Evolutionary conservation across 192 early-diverging fungal species (phyloP).

Genomic region (Coemansia sp.): DNA sequence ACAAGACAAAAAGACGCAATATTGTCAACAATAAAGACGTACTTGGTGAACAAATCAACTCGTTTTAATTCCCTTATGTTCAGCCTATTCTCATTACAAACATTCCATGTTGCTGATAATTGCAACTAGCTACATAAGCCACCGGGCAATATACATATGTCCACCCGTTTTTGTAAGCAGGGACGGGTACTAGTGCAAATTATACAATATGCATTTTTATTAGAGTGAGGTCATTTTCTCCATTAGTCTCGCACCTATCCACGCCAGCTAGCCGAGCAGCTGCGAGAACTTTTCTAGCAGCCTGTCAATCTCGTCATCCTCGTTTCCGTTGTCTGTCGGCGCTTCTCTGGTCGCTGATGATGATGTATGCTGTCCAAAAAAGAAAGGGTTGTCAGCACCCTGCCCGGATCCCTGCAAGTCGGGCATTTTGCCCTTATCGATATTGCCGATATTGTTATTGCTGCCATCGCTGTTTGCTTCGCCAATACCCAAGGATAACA

Average conservation of each 20-base stretch:
- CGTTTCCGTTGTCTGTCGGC: neutral
- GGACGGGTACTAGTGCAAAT: too few relatives aligned
- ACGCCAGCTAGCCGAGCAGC: conserved; percentile 13
- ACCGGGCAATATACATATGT: too few relatives aligned
- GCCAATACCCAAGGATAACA: conserved; percentile 20
- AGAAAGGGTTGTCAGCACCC: conserved; percentile 1
- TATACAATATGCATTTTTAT: too few relatives aligned
- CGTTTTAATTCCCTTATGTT: too few relatives aligned
- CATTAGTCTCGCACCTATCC: too few relatives aligned
- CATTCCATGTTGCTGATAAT: too few relatives aligned
- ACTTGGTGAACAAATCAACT: too few relatives aligned
- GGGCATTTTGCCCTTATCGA: conserved; percentile 24
- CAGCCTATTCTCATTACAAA: too few relatives aligned
- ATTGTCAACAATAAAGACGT: neutral
- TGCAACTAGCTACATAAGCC: too few relatives aligned
- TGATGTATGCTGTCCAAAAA: too few relatives aligned
- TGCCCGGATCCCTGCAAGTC: neutral
- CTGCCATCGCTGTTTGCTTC: neutral
- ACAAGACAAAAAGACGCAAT: neutral
- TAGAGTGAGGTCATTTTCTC: too few relatives aligned
- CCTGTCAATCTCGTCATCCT: conserved; percentile 23
- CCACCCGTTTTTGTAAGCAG: too few relatives aligned
- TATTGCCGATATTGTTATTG: neutral
- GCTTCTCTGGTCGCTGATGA: neutral
- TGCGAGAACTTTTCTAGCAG: conserved; percentile 24